phyloP scores from a whole-genome alignment of 345 rosid genomes.

The Erucastrum elatum region DNA sequence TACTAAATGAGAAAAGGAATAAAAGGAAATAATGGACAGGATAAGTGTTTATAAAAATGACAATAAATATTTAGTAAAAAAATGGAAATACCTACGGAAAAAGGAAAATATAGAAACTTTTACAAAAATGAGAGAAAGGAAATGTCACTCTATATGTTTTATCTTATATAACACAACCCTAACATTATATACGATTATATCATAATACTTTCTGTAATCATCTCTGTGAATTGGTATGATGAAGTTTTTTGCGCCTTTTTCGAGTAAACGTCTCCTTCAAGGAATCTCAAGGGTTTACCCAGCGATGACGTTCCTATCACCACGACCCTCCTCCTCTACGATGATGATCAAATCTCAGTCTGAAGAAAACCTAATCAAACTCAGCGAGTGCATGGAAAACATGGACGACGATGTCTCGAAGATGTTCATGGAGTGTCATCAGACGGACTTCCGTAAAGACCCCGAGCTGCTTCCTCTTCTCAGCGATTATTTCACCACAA shows the following conservation, averaged over 20 bases:
- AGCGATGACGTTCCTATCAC: not conserved
- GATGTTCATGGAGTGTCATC: constrained; percentile 5
- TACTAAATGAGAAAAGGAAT: not conserved
- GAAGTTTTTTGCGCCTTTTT: not conserved
- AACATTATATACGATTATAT: not conserved
- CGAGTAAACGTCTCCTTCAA: not conserved
- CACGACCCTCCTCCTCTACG: not conserved
- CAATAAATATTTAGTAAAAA: not conserved
- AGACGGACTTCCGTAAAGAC: not conserved
- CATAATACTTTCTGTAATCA: not conserved
- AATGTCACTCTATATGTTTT: not conserved
- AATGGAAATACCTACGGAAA: not conserved
- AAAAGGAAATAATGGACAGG: not conserved
- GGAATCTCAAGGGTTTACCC: not conserved
- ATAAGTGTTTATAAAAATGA: not conserved
- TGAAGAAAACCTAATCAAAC: not conserved
- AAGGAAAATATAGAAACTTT: not conserved
- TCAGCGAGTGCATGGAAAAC: constrained; percentile 13
- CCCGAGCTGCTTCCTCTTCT: not conserved
- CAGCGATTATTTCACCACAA: constrained; percentile 14
- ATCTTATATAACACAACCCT: not conserved
- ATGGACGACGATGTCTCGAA: constrained; percentile 24
- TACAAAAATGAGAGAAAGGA: not conserved
- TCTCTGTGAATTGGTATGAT: not conserved
- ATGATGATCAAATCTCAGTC: not conserved